Percentiles rank a stretch among this genome's conserved stretches.
Evolutionary conservation across 2,329 filamentous ascomycete genomes (phyloP).

Genomic region (Colletotrichum musae): DNA sequence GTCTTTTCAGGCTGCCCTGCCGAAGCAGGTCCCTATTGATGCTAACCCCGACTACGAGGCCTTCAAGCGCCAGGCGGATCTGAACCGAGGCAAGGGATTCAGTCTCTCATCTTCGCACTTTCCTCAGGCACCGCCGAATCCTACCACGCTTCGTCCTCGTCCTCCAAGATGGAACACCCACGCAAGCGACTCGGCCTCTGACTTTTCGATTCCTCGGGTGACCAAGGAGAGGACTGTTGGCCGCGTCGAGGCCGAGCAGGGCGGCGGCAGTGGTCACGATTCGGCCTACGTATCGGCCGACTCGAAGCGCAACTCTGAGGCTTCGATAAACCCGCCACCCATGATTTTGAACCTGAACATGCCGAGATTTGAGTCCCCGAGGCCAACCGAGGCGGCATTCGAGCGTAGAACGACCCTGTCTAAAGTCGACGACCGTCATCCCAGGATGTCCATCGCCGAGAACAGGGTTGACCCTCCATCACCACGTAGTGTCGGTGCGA

Average conservation of each 20-base stretch:
- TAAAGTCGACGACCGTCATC: slow-evolving; percentile 66
- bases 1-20: slow-evolving; percentile 77
- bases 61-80: slow-evolving; percentile 81
- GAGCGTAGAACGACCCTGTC: slow-evolving; percentile 53
- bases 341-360: slow-evolving; percentile 51
- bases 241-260: slow-evolving; percentile 61
- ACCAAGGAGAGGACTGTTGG: slow-evolving; percentile 37
- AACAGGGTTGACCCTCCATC: slow-evolving; percentile 60
- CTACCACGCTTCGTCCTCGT: slow-evolving; percentile 56
- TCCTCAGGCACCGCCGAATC: slow-evolving; percentile 50
- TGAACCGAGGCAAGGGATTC: slow-evolving; percentile 67
- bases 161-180: slow-evolving; percentile 65
- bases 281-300: slow-evolving; percentile 70
- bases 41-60: slow-evolving; percentile 87
- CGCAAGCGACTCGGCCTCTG: slow-evolving; percentile 58
- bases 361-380: slow-evolving; percentile 59
- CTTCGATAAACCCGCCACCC: slow-evolving; percentile 59
- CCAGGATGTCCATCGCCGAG: slow-evolving; percentile 68
- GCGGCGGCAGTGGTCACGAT: slow-evolving; percentile 59
- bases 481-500: slow-evolving; percentile 42
- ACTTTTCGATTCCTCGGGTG: slow-evolving; percentile 42
- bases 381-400: slow-evolving; percentile 51
- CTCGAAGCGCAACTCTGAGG: slow-evolving; percentile 67
- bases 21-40: slow-evolving; percentile 79
- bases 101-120: slow-evolving; percentile 64